These are phyloP conservation scores for Aureobasidium leucospermi DNA, from an alignment of 2,329 filamentous ascomycete species.

Conservation along the genomic window DNA sequence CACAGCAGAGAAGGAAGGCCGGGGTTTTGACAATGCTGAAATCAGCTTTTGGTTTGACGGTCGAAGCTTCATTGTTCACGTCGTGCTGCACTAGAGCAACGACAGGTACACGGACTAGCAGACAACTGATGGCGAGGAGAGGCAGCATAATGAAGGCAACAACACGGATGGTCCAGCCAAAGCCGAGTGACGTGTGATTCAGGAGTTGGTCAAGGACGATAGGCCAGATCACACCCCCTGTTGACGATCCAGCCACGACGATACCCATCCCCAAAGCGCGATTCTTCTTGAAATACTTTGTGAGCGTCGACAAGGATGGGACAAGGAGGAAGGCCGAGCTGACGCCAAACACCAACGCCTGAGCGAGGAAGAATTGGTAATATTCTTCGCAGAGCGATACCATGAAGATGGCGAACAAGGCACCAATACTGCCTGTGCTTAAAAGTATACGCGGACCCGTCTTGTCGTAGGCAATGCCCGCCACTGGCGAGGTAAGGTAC, in stretches of 20 bases:
- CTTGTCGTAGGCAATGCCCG: slow-evolving; percentile 25
- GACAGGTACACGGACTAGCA: not conserved
- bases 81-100: too few relatives aligned
- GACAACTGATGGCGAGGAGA: slow-evolving; percentile 30
- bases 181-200: slow-evolving; percentile 39
- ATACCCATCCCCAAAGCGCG: slow-evolving; percentile 42
- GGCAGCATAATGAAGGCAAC: slow-evolving; percentile 45
- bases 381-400: slow-evolving; percentile 39
- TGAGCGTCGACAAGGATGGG: slow-evolving; percentile 39
- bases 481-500: slow-evolving; percentile 22
- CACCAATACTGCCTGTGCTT: not conserved
- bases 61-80: not conserved
- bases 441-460: slow-evolving; percentile 19
- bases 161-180: slow-evolving; percentile 47
- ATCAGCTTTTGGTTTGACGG: slow-evolving; percentile 17
- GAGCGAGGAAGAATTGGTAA: slow-evolving; percentile 47
- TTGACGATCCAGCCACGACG: slow-evolving; percentile 39
- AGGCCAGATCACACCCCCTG: slow-evolving; percentile 47
- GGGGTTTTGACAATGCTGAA: slow-evolving; percentile 18
- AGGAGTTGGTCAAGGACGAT: slow-evolving; percentile 43
- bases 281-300: slow-evolving; percentile 41
- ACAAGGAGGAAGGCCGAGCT: slow-evolving; percentile 37
- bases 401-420: slow-evolving; percentile 34
- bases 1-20: slow-evolving; percentile 21
- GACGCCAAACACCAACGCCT: slow-evolving; percentile 40